phyloP scores from a whole-genome alignment of 352 stramenopile genomes.

The Thalassiosira hispida region DNA sequence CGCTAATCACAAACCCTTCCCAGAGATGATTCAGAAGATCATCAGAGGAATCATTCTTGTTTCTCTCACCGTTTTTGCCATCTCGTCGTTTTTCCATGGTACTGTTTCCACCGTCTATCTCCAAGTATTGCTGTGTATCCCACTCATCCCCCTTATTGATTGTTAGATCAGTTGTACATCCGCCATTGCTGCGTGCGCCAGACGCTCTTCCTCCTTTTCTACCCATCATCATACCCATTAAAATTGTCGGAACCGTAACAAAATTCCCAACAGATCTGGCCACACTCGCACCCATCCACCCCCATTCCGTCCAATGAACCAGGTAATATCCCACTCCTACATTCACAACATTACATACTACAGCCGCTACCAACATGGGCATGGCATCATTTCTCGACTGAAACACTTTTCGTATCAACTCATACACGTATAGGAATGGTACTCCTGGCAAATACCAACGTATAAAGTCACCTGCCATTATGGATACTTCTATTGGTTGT shows the following conservation, averaged over 20 bases:
- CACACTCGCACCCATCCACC: conserved; percentile 86
- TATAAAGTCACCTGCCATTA: conserved; percentile 83
- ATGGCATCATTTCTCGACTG: conserved; percentile 86
- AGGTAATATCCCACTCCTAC: conserved; percentile 88
- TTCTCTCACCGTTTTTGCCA: no score
- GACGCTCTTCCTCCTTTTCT: no score
- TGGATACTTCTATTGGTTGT: conserved; percentile 83
- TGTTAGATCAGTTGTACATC: no score
- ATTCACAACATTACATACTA: conserved; percentile 87
- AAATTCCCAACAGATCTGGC: conserved; percentile 84
- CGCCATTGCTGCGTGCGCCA: no score
- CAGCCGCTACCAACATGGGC: conserved; percentile 86
- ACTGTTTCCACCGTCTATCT: no score
- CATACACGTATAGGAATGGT: conserved; percentile 87
- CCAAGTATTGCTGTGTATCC: no score
- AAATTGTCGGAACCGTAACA: conserved; percentile 82
- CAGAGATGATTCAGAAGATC: conserved; percentile 82
- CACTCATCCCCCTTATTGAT: no score
- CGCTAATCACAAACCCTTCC: conserved; percentile 84
- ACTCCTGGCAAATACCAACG: conserved; percentile 85
- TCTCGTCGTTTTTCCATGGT: no score
- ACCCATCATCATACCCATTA: conserved; percentile 16
- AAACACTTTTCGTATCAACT: conserved; percentile 86
- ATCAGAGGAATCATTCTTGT: no score
- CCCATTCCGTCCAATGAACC: conserved; percentile 85